Conservation (phyloP, 2,329 filamentous ascomycete genomes). For the Pyrenophora teres region DNA sequence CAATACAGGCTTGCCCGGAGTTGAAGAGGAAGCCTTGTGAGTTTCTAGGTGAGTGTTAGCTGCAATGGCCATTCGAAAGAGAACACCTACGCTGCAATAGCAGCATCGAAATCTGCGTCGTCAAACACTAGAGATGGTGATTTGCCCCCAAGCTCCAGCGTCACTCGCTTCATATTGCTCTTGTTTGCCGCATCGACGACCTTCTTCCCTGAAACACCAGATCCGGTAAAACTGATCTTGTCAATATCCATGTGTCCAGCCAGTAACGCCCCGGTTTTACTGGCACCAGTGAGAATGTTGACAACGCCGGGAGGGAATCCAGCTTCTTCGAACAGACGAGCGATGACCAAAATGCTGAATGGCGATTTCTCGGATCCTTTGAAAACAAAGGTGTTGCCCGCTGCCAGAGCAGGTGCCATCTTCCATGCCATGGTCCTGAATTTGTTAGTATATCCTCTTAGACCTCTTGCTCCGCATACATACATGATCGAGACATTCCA, state of each 20-base stretch:
- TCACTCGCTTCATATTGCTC: conserved; percentile 53
- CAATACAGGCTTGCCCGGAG: conserved; percentile 63
- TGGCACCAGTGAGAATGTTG: conserved; percentile 42
- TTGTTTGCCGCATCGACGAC: conserved; percentile 44
- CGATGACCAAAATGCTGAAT: conserved; percentile 25
- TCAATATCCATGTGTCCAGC: conserved; percentile 49
- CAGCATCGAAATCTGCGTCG: conserved; percentile 55
- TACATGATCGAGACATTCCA: conserved; percentile 33
- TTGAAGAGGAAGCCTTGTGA: conserved; percentile 53
- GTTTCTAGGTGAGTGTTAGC: no score
- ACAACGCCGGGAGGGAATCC: conserved; percentile 49
- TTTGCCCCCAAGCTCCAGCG: conserved; percentile 55
- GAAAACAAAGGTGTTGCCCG: conserved; percentile 40
- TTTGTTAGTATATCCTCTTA: not conserved
- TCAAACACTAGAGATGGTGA: conserved; percentile 53
- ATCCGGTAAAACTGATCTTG: conserved; percentile 52
- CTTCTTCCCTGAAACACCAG: conserved; percentile 43
- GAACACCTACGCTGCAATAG: conserved; percentile 12
- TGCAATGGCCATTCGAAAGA: no score
- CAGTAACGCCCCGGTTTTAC: conserved; percentile 42
- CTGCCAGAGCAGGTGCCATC: conserved; percentile 39
- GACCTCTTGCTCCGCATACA: conserved; percentile 3
- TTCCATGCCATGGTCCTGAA: conserved; percentile 33
- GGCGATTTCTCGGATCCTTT: conserved; percentile 39
- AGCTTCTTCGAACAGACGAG: conserved; percentile 38